Percentiles rank a stretch among this genome's conserved stretches.
These are phyloP conservation scores for Colletotrichum sansevieriae DNA, from an alignment of 2,329 filamentous ascomycete species.

Conservation along the genomic window DNA sequence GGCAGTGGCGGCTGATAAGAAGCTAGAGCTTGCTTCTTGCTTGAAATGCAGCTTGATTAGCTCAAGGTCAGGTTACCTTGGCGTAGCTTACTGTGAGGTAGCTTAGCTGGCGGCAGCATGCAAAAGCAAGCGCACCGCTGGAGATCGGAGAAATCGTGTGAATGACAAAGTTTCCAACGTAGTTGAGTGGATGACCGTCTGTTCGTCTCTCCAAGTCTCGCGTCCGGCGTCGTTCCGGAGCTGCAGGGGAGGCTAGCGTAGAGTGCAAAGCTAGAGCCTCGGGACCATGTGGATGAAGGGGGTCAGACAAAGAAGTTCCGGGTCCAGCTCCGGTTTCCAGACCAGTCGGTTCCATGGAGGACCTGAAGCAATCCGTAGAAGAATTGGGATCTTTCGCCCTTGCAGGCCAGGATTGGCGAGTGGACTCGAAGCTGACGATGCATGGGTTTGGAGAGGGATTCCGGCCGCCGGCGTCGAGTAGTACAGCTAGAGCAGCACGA, in stretches of 20 bases:
- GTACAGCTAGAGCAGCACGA: slow-evolving; percentile 18
- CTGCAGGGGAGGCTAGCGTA: slow-evolving; percentile 30
- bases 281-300: slow-evolving; percentile 36
- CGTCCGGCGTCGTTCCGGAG: slow-evolving; percentile 22
- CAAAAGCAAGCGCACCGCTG: slow-evolving; percentile 9
- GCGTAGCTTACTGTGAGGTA: slow-evolving; percentile 15
- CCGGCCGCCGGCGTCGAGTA: background rate
- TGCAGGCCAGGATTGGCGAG: slow-evolving; percentile 12
- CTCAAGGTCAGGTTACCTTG: slow-evolving; percentile 16
- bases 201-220: slow-evolving; percentile 18
- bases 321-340: slow-evolving; percentile 34
- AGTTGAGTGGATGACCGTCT: slow-evolving; percentile 27
- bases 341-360: slow-evolving; percentile 14
- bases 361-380: slow-evolving; percentile 28
- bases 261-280: slow-evolving; percentile 16
- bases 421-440: slow-evolving; percentile 24
- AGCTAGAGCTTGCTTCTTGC: slow-evolving; percentile 18
- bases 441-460: slow-evolving; percentile 21
- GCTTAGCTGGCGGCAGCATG: slow-evolving; percentile 17
- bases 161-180: background rate
- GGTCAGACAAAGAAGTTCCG: slow-evolving; percentile 39
- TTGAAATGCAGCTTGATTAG: slow-evolving; percentile 22
- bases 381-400: slow-evolving; percentile 29
- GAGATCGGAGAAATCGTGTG: slow-evolving; percentile 18
- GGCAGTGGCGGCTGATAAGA: slow-evolving; percentile 19